Evolutionary conservation across 2,329 filamentous ascomycete species (phyloP).

Genomic region (Fusarium ramigenum): DNA sequence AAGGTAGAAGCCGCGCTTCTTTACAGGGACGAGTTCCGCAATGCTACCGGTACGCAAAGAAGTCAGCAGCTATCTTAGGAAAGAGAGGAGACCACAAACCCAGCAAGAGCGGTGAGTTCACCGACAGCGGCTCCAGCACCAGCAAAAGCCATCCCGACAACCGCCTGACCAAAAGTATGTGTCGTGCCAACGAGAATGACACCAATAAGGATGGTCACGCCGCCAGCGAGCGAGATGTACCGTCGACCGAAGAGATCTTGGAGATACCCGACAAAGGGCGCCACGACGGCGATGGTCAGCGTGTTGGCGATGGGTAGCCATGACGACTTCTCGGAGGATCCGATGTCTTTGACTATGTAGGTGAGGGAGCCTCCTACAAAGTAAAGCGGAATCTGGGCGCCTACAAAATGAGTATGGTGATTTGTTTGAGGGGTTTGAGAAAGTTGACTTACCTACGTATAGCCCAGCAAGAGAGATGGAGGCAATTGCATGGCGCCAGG

Average conservation of each 20-base stretch:
- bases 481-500: not conserved
- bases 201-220: not conserved
- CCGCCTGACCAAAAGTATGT: not conserved
- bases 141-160: not conserved
- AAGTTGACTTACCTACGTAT: not conserved
- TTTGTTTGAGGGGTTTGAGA: accelerated
- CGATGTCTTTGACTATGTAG: not conserved
- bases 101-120: not conserved
- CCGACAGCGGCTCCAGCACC: not conserved
- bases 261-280: not conserved
- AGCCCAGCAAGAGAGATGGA: not conserved
- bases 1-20: not conserved
- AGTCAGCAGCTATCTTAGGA: accelerated
- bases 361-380: not conserved
- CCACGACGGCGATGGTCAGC: not conserved
- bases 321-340: not conserved
- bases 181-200: not conserved
- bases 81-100: not conserved
- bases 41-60: accelerated
- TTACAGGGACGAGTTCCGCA: not conserved
- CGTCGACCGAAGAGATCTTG: not conserved
- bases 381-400: not conserved
- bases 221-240: not conserved
- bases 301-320: not conserved
- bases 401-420: not conserved